Conservation (phyloP, 805 yeast genomes). For the Helenozyma rhizophorensis region DNA sequence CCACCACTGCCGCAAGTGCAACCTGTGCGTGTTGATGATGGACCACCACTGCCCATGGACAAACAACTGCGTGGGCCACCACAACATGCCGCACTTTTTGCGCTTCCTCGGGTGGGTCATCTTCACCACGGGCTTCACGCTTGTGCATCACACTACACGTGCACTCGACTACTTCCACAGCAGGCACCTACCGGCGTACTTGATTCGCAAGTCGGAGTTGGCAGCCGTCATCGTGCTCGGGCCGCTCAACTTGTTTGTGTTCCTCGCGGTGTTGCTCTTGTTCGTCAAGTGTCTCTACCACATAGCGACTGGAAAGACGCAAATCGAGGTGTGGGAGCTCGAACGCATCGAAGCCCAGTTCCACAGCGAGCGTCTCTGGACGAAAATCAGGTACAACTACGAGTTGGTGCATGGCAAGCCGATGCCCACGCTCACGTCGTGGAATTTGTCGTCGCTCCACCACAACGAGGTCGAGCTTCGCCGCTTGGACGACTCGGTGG, state of each 20-base stretch:
- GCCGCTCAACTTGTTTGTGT: constrained; percentile 56
- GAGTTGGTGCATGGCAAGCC: constrained; percentile 32
- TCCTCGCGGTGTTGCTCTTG: constrained; percentile 55
- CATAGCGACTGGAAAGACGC: constrained; percentile 69
- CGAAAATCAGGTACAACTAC: constrained; percentile 43
- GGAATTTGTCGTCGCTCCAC: constrained; percentile 30
- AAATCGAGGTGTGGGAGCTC: constrained; percentile 88
- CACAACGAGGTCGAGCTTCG: constrained; percentile 8
- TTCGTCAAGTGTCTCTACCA: constrained; percentile 57
- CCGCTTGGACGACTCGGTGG: constrained; percentile 9
- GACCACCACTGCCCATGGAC: constrained; percentile 97
- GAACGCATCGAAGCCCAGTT: constrained; percentile 74
- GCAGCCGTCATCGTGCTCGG: constrained; percentile 49
- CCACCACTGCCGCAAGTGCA: constrained; percentile 81
- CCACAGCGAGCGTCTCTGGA: constrained; percentile 52
- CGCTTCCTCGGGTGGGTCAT: constrained; percentile 70
- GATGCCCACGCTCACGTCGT: constrained; percentile 45
- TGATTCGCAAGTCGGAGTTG: constrained; percentile 50
- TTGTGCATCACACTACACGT: constrained; percentile 38
- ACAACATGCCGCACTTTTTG: constrained; percentile 73
- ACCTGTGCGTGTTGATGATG: constrained; percentile 78
- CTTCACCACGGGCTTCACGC: constrained; percentile 44
- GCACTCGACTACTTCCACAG: constrained; percentile 39
- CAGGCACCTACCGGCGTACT: constrained; percentile 50
- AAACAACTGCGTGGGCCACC: constrained; percentile 79